Conservation (phyloP, 106 monocot genomes). For the Ottelia alismoides region DNA sequence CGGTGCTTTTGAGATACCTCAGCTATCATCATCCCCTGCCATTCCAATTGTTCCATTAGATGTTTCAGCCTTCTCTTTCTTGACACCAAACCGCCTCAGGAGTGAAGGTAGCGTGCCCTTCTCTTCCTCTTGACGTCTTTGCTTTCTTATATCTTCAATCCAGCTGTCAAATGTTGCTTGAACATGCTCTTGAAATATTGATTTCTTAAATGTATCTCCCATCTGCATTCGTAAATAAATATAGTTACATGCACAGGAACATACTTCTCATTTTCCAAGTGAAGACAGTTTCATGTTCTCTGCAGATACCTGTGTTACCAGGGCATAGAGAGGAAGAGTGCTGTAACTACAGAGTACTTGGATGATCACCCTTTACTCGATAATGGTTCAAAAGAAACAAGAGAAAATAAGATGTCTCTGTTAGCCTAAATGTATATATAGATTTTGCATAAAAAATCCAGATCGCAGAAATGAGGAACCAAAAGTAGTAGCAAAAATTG, state of each 20-base stretch:
- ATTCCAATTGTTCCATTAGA: too few species aligned
- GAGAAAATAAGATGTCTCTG: neutral
- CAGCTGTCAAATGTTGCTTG: too few species aligned
- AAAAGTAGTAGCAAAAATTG: neutral
- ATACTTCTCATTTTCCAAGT: neutral
- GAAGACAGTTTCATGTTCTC: neutral
- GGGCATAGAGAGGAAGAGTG: constrained; percentile 81
- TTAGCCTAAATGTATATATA: neutral
- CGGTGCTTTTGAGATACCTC: too few species aligned
- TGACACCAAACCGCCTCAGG: too few species aligned
- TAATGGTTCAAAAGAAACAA: neutral
- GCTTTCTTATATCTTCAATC: too few species aligned
- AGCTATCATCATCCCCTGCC: too few species aligned
- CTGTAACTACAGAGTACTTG: constrained; percentile 90
- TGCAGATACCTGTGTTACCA: constrained; percentile 61
- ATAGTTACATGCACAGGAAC: neutral
- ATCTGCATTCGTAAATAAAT: constrained; percentile 11
- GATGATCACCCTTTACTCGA: constrained; percentile 28
- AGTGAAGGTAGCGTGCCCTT: too few species aligned
- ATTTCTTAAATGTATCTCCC: constrained; percentile 27
- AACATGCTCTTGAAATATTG: constrained; percentile 21
- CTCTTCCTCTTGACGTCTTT: too few species aligned
- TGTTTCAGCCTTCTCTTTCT: too few species aligned
- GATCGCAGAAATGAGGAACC: neutral
- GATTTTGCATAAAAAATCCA: neutral